phyloP scores from a whole-genome alignment of 1,284 basidiomycete genomes.

The Gymnopus androsaceus region DNA sequence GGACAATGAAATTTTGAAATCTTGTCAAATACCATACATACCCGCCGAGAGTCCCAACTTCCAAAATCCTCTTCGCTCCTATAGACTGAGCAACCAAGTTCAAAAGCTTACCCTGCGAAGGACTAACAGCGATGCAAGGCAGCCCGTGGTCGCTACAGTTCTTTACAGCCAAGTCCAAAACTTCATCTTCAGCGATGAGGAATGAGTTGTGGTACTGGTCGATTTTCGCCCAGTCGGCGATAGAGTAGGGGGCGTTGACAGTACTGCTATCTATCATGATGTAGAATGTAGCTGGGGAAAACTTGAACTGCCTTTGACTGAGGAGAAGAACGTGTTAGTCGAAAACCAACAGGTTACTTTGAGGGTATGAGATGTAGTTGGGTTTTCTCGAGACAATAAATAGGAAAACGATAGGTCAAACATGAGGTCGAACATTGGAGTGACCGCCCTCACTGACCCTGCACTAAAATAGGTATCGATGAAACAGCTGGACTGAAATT shows the following conservation, averaged over 20 bases:
- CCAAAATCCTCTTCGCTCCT: constrained; percentile 53
- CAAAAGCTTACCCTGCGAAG: constrained; percentile 59
- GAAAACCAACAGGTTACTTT: no score
- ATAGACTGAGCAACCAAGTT: constrained; percentile 50
- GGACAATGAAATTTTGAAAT: not conserved
- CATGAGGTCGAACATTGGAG: no score
- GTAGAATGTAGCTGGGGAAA: no score
- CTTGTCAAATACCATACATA: not conserved
- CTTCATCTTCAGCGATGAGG: constrained; percentile 37
- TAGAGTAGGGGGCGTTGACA: not conserved
- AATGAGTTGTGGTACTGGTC: constrained; percentile 54
- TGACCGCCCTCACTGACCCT: no score
- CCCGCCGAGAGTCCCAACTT: constrained; percentile 67
- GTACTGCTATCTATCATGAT: no score
- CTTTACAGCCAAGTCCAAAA: constrained; percentile 44
- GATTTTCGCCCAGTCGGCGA: not conserved
- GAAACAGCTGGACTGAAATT: no score
- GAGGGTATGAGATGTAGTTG: no score
- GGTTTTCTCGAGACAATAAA: no score
- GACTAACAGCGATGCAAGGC: constrained; percentile 55
- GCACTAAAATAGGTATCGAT: no score
- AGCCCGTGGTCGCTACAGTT: constrained; percentile 44
- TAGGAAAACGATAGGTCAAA: no score
- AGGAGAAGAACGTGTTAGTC: no score
- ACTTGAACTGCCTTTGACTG: no score